phyloP scores from a whole-genome alignment of 2,329 filamentous ascomycete species.

The Diaporthe sp. region DNA sequence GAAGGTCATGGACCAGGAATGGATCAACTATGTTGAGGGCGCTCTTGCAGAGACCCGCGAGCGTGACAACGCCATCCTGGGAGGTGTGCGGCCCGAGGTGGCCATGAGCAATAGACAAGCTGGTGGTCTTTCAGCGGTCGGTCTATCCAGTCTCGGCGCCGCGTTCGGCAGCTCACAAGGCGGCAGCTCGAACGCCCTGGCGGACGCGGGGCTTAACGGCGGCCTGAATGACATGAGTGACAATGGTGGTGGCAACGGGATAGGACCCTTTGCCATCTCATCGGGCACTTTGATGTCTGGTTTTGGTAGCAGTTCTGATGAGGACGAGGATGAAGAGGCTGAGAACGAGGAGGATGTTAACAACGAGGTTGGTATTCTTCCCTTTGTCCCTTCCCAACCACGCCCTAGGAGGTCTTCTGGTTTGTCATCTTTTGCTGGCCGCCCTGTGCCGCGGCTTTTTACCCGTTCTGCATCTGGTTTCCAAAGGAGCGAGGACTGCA shows the following conservation, averaged over 20 bases:
- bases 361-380: conserved; percentile 72
- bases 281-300: conserved; percentile 85
- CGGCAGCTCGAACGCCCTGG: conserved; percentile 72
- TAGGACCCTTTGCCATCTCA: conserved; percentile 80
- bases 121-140: conserved; percentile 63
- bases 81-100: conserved; percentile 93
- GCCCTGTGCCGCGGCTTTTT: conserved; percentile 31
- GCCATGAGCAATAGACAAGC: conserved; percentile 82
- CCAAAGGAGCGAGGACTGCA: conserved; percentile 17
- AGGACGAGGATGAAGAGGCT: conserved; percentile 95
- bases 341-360: conserved; percentile 83
- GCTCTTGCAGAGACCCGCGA: conserved; percentile 94
- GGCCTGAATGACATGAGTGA: conserved; percentile 75
- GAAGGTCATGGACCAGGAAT: conserved; percentile 88
- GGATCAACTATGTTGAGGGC: conserved; percentile 95
- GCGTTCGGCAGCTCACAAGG: conserved; percentile 49
- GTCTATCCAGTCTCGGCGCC: conserved; percentile 61
- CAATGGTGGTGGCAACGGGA: conserved; percentile 74
- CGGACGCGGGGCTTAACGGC: conserved; percentile 85
- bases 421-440: conserved; percentile 33
- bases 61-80: conserved; percentile 97
- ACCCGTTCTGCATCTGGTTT: conserved; percentile 31
- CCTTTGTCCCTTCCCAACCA: conserved; percentile 42
- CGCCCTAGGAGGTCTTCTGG: conserved; percentile 41
- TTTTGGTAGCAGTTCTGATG: conserved; percentile 94